A percentile compares a stretch with the other conserved stretches of the same genome.
Evolutionary conservation across 495 filamentous ascomycete species (phyloP).

Genomic region (Aspergillus kassunensis): DNA sequence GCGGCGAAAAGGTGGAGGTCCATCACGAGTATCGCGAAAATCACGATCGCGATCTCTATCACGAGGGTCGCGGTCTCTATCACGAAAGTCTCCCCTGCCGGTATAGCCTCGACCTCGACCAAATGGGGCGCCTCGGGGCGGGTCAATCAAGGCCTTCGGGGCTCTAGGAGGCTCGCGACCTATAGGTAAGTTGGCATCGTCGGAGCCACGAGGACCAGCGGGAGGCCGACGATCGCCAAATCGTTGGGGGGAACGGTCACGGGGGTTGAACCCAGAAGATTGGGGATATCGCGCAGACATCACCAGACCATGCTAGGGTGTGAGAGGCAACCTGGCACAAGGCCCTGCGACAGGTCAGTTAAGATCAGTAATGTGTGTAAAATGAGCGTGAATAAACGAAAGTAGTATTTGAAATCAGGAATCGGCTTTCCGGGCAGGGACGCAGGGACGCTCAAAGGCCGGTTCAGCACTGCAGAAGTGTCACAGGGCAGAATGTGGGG

Average conservation of each 20-base stretch:
- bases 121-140: constrained; percentile 52
- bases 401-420: background rate
- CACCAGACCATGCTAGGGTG: constrained; percentile 44
- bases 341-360: constrained; percentile 22
- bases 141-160: constrained; percentile 65
- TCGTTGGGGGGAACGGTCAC: constrained; percentile 45
- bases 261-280: constrained; percentile 47
- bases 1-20: constrained; percentile 29
- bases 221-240: constrained; percentile 45
- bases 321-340: constrained; percentile 17
- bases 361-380: background rate
- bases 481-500: constrained; percentile 15
- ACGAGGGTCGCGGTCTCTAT: constrained; percentile 51
- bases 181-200: constrained; percentile 35
- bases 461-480: no score
- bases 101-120: constrained; percentile 45
- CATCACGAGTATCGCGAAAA: constrained; percentile 35
- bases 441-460: no score
- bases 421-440: background rate
- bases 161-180: constrained; percentile 62
- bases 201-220: constrained; percentile 35
- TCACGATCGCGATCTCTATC: constrained; percentile 43
- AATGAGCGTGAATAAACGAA: background rate
- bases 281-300: constrained; percentile 47
- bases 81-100: constrained; percentile 58